Percentiles rank a stretch among this genome's conserved stretches.
phyloP scores from a whole-genome alignment of 2,329 filamentous ascomycete genomes.

The Verticillium zaregamsianum region DNA sequence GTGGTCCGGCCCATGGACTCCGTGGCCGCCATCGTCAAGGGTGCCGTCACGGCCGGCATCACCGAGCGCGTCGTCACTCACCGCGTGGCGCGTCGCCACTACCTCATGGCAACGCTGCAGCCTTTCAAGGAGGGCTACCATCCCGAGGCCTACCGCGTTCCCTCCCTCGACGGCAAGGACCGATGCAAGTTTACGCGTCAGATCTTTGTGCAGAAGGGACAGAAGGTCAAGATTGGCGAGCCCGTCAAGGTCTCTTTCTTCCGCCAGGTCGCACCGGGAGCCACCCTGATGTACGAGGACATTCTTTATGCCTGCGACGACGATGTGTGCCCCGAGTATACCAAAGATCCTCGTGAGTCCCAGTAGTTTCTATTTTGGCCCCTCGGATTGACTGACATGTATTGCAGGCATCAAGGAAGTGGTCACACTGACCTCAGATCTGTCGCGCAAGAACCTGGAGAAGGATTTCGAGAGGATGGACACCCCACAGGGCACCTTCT shows the following conservation, averaged over 20 bases:
- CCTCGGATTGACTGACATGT: neutral
- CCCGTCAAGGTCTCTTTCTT: constrained; percentile 99
- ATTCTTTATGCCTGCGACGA: constrained; percentile 97
- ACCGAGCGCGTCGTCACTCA: constrained; percentile 96
- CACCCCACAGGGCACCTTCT: constrained; percentile 94
- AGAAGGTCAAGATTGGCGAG: constrained; percentile 98
- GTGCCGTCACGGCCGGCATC: constrained; percentile 95
- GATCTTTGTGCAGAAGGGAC: constrained; percentile 97
- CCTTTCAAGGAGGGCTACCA: constrained; percentile 99
- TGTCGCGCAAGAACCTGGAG: constrained; percentile 96
- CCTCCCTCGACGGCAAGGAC: constrained; percentile 93
- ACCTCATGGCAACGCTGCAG: constrained; percentile 97
- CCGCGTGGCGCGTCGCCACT: constrained; percentile 93
- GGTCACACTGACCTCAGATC: constrained; percentile 92
- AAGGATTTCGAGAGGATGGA: constrained; percentile 99
- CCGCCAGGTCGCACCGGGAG: constrained; percentile 92
- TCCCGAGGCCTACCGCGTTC: constrained; percentile 95
- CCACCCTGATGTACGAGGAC: constrained; percentile 99
- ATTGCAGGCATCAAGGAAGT: constrained; percentile 91
- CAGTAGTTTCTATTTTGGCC: neutral
- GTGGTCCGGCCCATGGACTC: constrained; percentile 99
- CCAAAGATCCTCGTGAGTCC: constrained; percentile 94
- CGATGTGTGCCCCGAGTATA: constrained; percentile 97
- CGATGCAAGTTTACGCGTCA: constrained; percentile 98
- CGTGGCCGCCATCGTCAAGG: constrained; percentile 96